phyloP scores from a whole-genome alignment of 345 rosid species.

The Psidium guajava region DNA sequence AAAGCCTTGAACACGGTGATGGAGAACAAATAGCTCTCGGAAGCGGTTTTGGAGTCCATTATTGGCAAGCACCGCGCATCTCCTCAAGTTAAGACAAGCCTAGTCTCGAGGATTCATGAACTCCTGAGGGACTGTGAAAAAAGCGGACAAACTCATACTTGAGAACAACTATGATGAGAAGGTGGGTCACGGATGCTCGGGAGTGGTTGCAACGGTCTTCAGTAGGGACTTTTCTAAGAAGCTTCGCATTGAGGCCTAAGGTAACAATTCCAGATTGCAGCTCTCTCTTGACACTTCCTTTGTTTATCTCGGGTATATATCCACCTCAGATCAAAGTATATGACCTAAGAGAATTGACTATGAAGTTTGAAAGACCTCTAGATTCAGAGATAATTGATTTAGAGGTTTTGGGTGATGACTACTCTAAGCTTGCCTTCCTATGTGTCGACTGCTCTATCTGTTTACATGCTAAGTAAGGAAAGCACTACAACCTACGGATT shows the following conservation, averaged over 20 bases:
- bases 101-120: too few species aligned
- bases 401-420: constrained; percentile 76
- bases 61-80: too few species aligned
- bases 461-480: constrained; percentile 91
- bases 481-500: constrained; percentile 65
- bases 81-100: too few species aligned
- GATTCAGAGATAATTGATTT: constrained; percentile 80
- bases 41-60: too few species aligned
- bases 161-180: background rate
- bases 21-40: too few species aligned
- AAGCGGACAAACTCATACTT: constrained; percentile 5
- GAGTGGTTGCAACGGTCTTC: constrained; percentile 1
- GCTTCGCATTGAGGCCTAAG: constrained; percentile 10
- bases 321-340: constrained; percentile 92
- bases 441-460: constrained; percentile 85
- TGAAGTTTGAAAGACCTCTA: constrained; percentile 91
- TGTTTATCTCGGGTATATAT: constrained; percentile 43
- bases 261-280: constrained; percentile 11
- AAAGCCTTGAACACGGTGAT: too few species aligned
- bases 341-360: constrained; percentile 52
- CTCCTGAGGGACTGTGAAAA: too few species aligned
- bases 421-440: constrained; percentile 86
- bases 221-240: background rate
- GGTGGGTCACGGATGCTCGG: background rate
- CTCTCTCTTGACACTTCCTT: constrained; percentile 7